Evolutionary conservation across 768 basidiomycete species (phyloP), one percentile per base, ranked within the genome.

Genomic region (Melanogaster broomeanus): DNA sequence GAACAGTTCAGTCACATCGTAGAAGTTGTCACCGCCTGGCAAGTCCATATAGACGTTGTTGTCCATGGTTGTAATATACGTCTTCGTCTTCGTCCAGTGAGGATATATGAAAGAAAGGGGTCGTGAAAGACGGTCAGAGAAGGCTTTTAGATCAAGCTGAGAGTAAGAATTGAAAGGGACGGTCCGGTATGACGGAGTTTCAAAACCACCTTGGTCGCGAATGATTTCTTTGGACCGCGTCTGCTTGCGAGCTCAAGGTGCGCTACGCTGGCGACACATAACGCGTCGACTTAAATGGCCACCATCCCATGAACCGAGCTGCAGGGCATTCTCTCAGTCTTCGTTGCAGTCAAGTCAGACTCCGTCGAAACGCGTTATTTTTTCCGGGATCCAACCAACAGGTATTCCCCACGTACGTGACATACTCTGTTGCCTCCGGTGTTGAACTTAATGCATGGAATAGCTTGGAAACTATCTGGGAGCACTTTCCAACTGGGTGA

Each of bases 391-490:
- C 27, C 95, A 96, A 64, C 95, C 95, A 0, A 95, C 95, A 2
- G 91, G 93, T 0, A 82, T 88, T 3, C 90, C 92, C 42, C 93
- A 96, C 72, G 93, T 94, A 68, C 59, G 81, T 65, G 2, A 5
- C 21, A 15, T 3, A 21, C 4, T 25, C 30, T 21, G 28, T 55
- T 11, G 25, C 27, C 37, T 27, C 28, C 41, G n/a, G 12, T 11
- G 16, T 22, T 48, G 39, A 47, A 24, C 49, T 57, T 58, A 28
- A 58, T 31, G 4, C 3, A 5, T 27, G 6, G 3, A 15, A 6
- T 50, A 98, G 94, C 76, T 97, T 62, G 96, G 96, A 39, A 98
- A 98, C 68, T 91, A 93, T 61, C 77, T 98, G 3, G 96, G 96
- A 4, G 94, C 95, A 0, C 74, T 97, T 25, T 80, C 81, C 18